phyloP scores from a whole-genome alignment of 768 basidiomycete species.

The Fibroporia radiculosa region DNA sequence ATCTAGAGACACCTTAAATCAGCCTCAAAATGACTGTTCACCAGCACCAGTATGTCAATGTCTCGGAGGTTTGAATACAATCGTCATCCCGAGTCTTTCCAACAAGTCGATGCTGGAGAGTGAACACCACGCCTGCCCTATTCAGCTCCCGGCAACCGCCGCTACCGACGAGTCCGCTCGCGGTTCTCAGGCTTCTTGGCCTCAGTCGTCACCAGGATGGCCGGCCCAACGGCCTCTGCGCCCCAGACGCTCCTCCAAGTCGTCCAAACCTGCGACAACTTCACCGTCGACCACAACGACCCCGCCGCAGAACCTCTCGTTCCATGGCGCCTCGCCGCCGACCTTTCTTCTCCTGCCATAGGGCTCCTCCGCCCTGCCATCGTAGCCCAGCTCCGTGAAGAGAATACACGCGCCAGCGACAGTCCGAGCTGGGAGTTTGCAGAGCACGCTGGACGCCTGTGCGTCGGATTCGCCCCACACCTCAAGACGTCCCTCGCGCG shows the following conservation, averaged over 20 bases:
- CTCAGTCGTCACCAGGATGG: conserved; percentile 7
- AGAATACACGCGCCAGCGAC: conserved; percentile 32
- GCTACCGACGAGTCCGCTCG: too few species aligned
- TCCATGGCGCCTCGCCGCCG: conserved; percentile 47
- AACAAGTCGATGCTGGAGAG: too few species aligned
- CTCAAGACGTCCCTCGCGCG: conserved; percentile 52
- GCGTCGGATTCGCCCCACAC: conserved; percentile 43
- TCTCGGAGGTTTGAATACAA: too few species aligned
- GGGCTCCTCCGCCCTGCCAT: conserved; percentile 55
- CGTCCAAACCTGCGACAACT: conserved; percentile 68
- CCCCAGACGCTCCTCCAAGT: conserved; percentile 46
- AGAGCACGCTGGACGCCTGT: conserved; percentile 5
- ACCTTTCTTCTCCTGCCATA: conserved; percentile 45
- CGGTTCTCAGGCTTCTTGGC: too few species aligned
- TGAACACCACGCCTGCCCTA: too few species aligned
- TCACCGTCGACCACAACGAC: conserved; percentile 25
- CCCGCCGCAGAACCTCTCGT: conserved; percentile 38
- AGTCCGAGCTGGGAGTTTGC: conserved; percentile 33
- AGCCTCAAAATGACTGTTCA: too few species aligned
- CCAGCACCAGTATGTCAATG: too few species aligned
- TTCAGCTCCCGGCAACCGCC: too few species aligned
- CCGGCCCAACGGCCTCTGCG: conserved; percentile 6
- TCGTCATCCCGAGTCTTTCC: too few species aligned
- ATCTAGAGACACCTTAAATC: too few species aligned
- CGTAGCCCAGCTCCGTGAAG: conserved; percentile 43